phyloP scores from a whole-genome alignment of 345 rosid species.

The Pistacia atlantica region DNA sequence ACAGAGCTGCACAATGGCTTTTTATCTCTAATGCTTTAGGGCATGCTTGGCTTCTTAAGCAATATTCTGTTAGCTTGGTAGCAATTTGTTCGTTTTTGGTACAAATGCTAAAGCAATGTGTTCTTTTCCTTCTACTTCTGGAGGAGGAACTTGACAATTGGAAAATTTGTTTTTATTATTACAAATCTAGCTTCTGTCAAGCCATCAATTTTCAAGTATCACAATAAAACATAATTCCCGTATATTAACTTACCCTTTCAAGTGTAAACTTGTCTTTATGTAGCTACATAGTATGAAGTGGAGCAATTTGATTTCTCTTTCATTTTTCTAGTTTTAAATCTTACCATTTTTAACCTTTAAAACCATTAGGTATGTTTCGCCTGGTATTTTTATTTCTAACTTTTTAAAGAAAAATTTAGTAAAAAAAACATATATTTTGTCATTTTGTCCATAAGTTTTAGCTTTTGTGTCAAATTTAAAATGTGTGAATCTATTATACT shows the following conservation, averaged over 20 bases:
- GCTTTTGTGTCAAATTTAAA: neutral
- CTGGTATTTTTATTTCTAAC: neutral
- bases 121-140: neutral
- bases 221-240: neutral
- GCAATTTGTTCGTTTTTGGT: too few relatives aligned
- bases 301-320: neutral
- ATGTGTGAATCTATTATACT: neutral
- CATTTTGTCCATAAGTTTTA: neutral
- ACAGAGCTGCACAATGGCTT: neutral
- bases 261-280: neutral
- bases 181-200: too few relatives aligned
- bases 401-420: neutral
- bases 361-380: neutral
- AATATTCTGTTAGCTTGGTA: neutral
- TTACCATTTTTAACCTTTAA: neutral
- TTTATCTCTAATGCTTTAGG: neutral
- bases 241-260: neutral
- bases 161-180: neutral
- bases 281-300: neutral
- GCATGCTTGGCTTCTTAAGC: conserved; percentile 9
- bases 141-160: neutral
- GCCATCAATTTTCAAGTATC: neutral
- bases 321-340: neutral
- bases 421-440: neutral
- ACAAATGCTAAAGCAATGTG: neutral